Evolutionary conservation across 1,139 yeast genomes (phyloP).

Genomic region (Sugiyamaella paludigena): DNA sequence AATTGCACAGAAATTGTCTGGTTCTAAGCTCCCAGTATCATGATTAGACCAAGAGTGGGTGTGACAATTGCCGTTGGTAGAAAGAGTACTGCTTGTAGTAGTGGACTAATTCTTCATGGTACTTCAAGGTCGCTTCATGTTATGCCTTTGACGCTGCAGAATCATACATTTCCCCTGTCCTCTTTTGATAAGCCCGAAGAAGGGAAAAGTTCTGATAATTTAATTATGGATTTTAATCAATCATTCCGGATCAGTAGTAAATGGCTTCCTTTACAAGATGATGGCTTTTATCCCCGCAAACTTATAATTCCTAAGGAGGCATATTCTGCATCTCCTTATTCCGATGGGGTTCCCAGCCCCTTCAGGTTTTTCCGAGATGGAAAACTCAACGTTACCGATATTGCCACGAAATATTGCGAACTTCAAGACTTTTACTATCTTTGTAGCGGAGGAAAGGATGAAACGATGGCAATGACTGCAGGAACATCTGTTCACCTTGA

Average conservation of each 20-base stretch:
- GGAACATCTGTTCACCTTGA: constrained; percentile 34
- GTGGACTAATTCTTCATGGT: background rate
- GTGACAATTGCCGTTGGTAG: background rate
- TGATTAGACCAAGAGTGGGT: background rate
- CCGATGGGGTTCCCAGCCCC: constrained; percentile 11
- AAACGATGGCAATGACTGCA: constrained; percentile 6
- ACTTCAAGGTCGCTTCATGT: background rate
- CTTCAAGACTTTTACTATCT: constrained; percentile 25
- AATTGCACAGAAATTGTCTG: constrained; percentile 59
- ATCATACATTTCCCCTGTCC: background rate
- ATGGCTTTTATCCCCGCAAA: constrained; percentile 9
- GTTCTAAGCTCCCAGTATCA: constrained; percentile 9
- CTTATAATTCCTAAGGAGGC: background rate
- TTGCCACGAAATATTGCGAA: constrained; percentile 33
- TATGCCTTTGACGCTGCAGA: background rate
- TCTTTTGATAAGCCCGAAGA: background rate
- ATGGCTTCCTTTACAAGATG: constrained; percentile 3
- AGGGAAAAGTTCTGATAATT: too few relatives aligned
- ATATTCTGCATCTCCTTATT: background rate
- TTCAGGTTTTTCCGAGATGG: constrained; percentile 17
- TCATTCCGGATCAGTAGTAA: background rate
- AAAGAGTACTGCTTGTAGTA: background rate
- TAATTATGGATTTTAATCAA: too few relatives aligned
- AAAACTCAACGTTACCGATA: constrained; percentile 31
- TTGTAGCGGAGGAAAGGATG: background rate